Percentiles rank a stretch among this genome's conserved stretches.
phyloP scores from a whole-genome alignment of 768 basidiomycete genomes.

The Butyriboletus loyo region DNA sequence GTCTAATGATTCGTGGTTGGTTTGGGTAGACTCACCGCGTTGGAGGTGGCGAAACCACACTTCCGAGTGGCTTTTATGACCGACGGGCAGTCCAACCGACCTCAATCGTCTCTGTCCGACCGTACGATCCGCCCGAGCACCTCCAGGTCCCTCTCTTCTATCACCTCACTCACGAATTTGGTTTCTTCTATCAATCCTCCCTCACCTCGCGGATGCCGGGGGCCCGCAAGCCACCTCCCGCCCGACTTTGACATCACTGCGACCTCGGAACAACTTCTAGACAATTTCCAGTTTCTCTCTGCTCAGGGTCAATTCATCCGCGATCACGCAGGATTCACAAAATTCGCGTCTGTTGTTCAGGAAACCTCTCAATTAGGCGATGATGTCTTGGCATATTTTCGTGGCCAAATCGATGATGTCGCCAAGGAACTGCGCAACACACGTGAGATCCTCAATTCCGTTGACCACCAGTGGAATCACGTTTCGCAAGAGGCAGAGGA shows the following conservation, averaged over 20 bases:
- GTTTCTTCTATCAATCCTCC: conserved; percentile 15
- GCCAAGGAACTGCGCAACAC: conserved; percentile 47
- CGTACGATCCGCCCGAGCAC: conserved; percentile 50
- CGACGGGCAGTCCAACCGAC: conserved; percentile 45
- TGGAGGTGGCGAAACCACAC: conserved; percentile 66
- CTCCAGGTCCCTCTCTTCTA: conserved; percentile 43
- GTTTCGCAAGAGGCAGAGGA: conserved; percentile 44
- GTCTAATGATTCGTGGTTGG: background rate
- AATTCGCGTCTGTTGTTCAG: conserved; percentile 44
- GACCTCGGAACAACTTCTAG: conserved; percentile 47
- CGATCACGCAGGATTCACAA: conserved; percentile 38
- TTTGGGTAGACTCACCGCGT: conserved; percentile 46
- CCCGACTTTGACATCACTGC: conserved; percentile 45
- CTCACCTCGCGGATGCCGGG: conserved; percentile 24
- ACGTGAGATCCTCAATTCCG: conserved; percentile 42
- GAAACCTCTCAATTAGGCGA: conserved; percentile 48
- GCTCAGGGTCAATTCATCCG: conserved; percentile 38
- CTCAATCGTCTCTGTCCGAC: conserved; percentile 52
- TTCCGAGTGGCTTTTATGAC: conserved; percentile 60
- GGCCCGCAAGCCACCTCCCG: conserved; percentile 36
- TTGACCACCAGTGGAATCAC: conserved; percentile 42
- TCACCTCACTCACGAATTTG: conserved; percentile 44
- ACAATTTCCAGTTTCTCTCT: conserved; percentile 52
- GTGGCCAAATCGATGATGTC: conserved; percentile 50
- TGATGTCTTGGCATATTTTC: conserved; percentile 49